These are phyloP conservation scores for Rhodamnia rubescens DNA, from an alignment of 345 rosid species.

Conservation along the genomic window DNA sequence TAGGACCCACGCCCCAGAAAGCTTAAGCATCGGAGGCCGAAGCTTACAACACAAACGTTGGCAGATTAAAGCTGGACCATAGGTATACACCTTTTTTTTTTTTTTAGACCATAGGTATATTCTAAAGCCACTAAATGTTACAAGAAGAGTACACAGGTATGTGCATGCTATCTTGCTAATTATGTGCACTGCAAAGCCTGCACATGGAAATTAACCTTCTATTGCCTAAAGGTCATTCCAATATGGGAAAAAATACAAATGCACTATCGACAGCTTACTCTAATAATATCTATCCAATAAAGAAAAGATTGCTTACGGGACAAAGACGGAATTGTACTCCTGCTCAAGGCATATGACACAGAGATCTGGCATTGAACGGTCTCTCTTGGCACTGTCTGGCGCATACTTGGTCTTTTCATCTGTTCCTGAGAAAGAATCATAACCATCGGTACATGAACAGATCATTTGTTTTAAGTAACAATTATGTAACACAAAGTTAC, in stretches of 20 bases:
- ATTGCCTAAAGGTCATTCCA: neutral
- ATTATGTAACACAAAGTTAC: slow-evolving; percentile 14
- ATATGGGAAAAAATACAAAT: neutral
- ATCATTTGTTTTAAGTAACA: neutral
- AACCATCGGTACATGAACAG: neutral
- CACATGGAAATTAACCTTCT: neutral
- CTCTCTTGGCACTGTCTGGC: slow-evolving; percentile 39
- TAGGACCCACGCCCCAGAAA: neutral
- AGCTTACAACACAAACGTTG: neutral
- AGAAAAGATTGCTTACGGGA: slow-evolving; percentile 46
- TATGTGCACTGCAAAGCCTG: neutral
- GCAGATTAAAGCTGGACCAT: neutral
- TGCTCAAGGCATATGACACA: slow-evolving; percentile 97
- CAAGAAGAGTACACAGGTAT: neutral
- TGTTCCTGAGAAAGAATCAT: slow-evolving; percentile 23
- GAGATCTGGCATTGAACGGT: slow-evolving; percentile 56
- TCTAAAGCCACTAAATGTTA: neutral
- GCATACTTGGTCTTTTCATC: slow-evolving; percentile 37
- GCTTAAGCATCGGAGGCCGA: neutral
- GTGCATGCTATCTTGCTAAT: neutral
- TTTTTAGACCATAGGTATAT: neutral
- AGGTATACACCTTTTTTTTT: neutral
- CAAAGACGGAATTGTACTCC: slow-evolving; percentile 82
- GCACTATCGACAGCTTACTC: neutral
- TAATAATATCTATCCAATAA: neutral